Base-by-base conservation (phyloP, 179 eudicot genomes). In the Vitellaria paradoxa region DNA sequence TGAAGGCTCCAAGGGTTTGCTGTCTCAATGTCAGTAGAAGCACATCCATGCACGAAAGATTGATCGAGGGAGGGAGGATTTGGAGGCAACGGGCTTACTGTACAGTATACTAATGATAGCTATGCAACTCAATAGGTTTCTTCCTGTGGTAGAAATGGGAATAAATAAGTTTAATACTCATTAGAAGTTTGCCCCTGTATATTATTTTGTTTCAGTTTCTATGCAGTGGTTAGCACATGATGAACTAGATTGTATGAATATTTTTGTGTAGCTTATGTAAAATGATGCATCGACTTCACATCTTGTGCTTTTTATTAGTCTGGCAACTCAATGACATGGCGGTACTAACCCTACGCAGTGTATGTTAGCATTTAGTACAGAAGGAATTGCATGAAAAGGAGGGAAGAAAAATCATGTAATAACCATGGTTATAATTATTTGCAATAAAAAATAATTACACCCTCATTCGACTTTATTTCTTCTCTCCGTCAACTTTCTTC, bases 401-500 rank as follows among this genome's bases (percentile, higher is more conserved):
- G 21, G 64, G 2, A 26, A 57, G 30, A 12, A 30, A 18, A 18
- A 59, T 73, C 53, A 57, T 57, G 21, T 73, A 9, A 73, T 20
- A 57, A 24, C 2, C 7, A 37, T 6, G 37, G 42, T 23, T 69
- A 57, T 37, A 6, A 10, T 37, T 42, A 4, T 61, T n/a, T 21
- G 55, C 10, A 7, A 23, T 6, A 59, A 9, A 10, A 0, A 40
- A 3, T 9, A 13, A 0, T 62, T 71, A 71, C 62, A 57, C 21
- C 37, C 47, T 72, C n/a, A 8, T 65, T 65, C 47, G 15, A 72
- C n/a, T 30, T 20, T 65, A 64, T 37, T 52, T 78, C 14, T 52
- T 78, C 14, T 83, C 80, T 82, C 86, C 75, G 59, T 89, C 91
- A 56, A 84, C 90, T 90, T 85, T 93, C 87, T 91, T 95, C 57